Evolutionary conservation across 2,329 filamentous ascomycete species (phyloP).

Genomic region (Colletotrichum nymphaeae): DNA sequence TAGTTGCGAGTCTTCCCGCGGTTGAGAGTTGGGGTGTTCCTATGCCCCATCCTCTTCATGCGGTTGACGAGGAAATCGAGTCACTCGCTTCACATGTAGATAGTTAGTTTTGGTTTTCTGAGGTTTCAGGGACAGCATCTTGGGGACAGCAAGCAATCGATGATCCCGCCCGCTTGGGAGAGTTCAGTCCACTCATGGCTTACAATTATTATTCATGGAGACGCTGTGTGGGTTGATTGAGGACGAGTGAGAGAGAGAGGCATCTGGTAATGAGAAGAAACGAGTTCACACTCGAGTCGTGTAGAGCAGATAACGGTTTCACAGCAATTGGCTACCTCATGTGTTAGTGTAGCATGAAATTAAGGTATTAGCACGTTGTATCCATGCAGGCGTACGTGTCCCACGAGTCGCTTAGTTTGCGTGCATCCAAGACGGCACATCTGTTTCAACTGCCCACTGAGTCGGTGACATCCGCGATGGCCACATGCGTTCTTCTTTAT

Average conservation of each 20-base stretch:
- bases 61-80: slow-evolving; percentile 28
- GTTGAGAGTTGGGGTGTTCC: not conserved
- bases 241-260: not conserved
- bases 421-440: not conserved
- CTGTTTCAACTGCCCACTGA: slow-evolving; percentile 24
- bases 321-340: not conserved
- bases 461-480: slow-evolving; percentile 3
- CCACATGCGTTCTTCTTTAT: not conserved
- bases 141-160: slow-evolving; percentile 28
- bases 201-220: not conserved
- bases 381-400: slow-evolving; percentile 7
- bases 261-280: not conserved
- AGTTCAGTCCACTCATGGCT: not conserved
- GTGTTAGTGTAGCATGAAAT: slow-evolving; percentile 9
- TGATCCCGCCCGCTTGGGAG: slow-evolving; percentile 16
- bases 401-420: not conserved
- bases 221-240: not conserved
- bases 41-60: not conserved
- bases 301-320: slow-evolving; percentile 21
- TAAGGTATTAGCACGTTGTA: slow-evolving; percentile 4
- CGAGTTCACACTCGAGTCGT: not conserved
- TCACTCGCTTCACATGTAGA: slow-evolving; percentile 20
- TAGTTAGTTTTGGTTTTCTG: slow-evolving; percentile 24
- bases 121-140: slow-evolving; percentile 16
- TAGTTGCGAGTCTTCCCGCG: slow-evolving; percentile 24